phyloP scores from a whole-genome alignment of 306 rosid species.

The Lagenaria siceraria region DNA sequence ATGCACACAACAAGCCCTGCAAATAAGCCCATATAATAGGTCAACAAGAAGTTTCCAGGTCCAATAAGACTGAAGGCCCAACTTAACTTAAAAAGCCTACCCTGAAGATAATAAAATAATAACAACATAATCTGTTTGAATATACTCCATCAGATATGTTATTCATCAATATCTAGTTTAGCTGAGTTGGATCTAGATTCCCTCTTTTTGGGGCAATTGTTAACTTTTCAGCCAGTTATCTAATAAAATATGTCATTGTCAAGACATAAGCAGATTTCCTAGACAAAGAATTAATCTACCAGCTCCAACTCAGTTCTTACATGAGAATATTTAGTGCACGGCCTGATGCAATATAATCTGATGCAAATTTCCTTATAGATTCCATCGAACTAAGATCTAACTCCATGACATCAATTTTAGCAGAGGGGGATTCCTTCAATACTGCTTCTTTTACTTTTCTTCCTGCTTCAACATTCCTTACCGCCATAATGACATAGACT shows the following conservation, averaged over 20 bases:
- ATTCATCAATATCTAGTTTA: background rate
- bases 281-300: background rate
- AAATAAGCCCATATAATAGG: background rate
- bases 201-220: background rate
- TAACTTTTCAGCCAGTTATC: background rate
- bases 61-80: background rate
- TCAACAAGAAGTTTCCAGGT: background rate
- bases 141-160: background rate
- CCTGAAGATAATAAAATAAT: background rate
- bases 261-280: background rate
- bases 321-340: constrained; percentile 43
- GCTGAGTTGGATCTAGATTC: background rate
- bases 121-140: background rate
- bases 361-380: constrained; percentile 58
- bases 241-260: background rate
- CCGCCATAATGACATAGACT: constrained; percentile 78
- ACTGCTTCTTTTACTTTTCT: constrained; percentile 32
- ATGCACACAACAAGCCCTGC: background rate
- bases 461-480: constrained; percentile 48
- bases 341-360: constrained; percentile 36
- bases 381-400: constrained; percentile 57
- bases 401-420: constrained; percentile 55
- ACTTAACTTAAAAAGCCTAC: background rate
- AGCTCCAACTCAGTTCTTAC: constrained; percentile 20
- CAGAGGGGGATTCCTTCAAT: constrained; percentile 31